phyloP scores from a whole-genome alignment of 2,329 filamentous ascomycete species.

The Venturia pyrina region DNA sequence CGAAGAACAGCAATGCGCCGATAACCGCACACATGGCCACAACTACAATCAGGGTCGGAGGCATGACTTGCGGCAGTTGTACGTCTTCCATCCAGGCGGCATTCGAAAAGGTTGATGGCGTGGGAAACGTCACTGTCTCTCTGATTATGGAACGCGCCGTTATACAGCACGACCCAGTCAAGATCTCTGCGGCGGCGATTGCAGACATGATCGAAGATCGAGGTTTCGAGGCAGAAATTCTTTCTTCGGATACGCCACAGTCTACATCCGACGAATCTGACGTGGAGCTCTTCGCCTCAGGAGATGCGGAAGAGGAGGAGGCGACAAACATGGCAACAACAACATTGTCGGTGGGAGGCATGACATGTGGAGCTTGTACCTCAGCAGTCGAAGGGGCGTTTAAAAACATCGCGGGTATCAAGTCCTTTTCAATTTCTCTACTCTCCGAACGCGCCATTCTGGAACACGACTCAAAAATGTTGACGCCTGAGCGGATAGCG shows the following conservation, averaged over 20 bases:
- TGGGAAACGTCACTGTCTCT: slow-evolving; percentile 81
- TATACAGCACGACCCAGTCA: slow-evolving; percentile 71
- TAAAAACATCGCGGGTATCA: slow-evolving; percentile 62
- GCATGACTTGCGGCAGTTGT: slow-evolving; percentile 83
- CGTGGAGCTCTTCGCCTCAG: slow-evolving; percentile 27
- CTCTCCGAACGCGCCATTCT: slow-evolving; percentile 79
- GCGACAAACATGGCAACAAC: slow-evolving; percentile 45
- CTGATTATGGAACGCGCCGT: slow-evolving; percentile 95
- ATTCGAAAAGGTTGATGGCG: slow-evolving; percentile 71
- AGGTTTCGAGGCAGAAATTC: slow-evolving; percentile 82
- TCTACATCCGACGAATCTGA: slow-evolving; percentile 31
- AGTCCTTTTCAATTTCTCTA: slow-evolving; percentile 70
- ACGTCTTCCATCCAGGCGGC: slow-evolving; percentile 91
- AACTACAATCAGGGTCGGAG: slow-evolving; percentile 81
- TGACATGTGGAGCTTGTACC: slow-evolving; percentile 87
- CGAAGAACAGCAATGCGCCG: slow-evolving; percentile 1
- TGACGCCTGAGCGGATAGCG: slow-evolving; percentile 44
- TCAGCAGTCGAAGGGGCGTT: slow-evolving; percentile 76
- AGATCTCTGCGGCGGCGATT: slow-evolving; percentile 64
- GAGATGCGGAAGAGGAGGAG: slow-evolving; percentile 24
- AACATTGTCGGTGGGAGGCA: slow-evolving; percentile 70
- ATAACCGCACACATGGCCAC: slow-evolving; percentile 59
- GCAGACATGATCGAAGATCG: slow-evolving; percentile 83
- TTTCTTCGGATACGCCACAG: slow-evolving; percentile 66
- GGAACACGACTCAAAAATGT: slow-evolving; percentile 56